Base-by-base conservation (phyloP, 1,139 yeast species). In the Scheffersomyces lignicola region DNA sequence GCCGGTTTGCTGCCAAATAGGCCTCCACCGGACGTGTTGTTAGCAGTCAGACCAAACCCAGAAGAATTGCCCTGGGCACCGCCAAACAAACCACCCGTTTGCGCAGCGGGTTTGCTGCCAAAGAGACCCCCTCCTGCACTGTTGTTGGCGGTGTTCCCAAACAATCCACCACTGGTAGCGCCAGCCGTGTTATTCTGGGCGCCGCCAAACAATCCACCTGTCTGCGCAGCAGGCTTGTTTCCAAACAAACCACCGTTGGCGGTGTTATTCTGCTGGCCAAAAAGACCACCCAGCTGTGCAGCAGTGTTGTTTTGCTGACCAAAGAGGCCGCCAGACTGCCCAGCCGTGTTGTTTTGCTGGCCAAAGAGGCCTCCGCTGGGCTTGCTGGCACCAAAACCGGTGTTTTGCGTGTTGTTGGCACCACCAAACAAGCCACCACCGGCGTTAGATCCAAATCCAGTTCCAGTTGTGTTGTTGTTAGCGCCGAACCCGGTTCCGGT, bases 191-290 rank as follows among this genome's bases (percentile, higher is more conserved):
- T 35, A 38, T 33, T 40, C 30, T 31, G 44, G 31, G 31, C 41
- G 18, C 39, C 39, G 28, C 38, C 67, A 43, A 62, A 60, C 22
- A 60, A 41, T 1, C 62, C 62, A 20, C 60, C 56, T 16, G 56
- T 34, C 2, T 55, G 47, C 20, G 49, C 51, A 14, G 52, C 43
- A 18, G 43, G 47, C 24, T 41, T 41, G 32, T 41, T 39, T 6
- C 70, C 69, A 47, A 67, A 65, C 29, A 68, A 45, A 2, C 65
- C 65, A 3, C 62, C 62, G n/a, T 48, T 43, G 34, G 25, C 36
- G 35, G 24, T 16, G 44, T 36, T 27, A 40, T 41, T 22, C 40
- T 49, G 39, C 41, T 48, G 33, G n/a, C 55, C 62, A 45, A 56
- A 56, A 25, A 53, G 39, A 13, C 56, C 56, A 13, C 60, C 58